These are phyloP conservation scores for Ceratobasidium sp. DNA, from an alignment of 1,284 basidiomycete genomes.

Conservation along the genomic window DNA sequence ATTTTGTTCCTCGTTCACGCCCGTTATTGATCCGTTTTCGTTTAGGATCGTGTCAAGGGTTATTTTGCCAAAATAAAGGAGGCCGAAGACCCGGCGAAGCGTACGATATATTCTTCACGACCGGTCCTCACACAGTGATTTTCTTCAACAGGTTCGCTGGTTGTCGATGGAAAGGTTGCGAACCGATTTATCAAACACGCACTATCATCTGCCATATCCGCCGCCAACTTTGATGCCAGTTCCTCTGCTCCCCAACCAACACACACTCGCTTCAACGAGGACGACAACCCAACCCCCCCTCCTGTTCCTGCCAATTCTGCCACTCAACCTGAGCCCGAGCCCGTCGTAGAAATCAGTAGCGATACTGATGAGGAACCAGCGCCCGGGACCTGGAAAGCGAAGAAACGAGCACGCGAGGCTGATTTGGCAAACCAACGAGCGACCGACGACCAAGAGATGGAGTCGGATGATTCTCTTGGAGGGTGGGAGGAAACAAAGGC, in stretches of 20 bases:
- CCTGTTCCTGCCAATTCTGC: constrained; percentile 48
- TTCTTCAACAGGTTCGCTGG: constrained; percentile 54
- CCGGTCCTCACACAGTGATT: neutral
- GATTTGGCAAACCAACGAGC: constrained; percentile 51
- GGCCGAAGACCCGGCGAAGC: constrained; percentile 69
- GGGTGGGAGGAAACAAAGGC: constrained; percentile 46
- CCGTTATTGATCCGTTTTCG: neutral
- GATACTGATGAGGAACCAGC: constrained; percentile 60
- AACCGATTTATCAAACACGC: constrained; percentile 82
- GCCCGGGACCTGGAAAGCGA: constrained; percentile 53
- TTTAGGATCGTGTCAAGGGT: constrained; percentile 71
- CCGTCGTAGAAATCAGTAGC: constrained; percentile 69
- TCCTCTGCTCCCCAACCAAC: constrained; percentile 43
- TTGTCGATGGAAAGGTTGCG: constrained; percentile 78
- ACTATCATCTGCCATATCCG: constrained; percentile 66
- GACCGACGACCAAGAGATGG: constrained; percentile 51
- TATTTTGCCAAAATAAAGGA: constrained; percentile 82
- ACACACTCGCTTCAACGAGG: constrained; percentile 44
- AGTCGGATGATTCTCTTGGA: constrained; percentile 51
- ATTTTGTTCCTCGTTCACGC: neutral
- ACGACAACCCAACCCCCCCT: constrained; percentile 29
- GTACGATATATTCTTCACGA: constrained; percentile 51
- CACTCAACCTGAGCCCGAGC: constrained; percentile 51
- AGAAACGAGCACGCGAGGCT: constrained; percentile 55
- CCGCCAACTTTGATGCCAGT: constrained; percentile 44